Base-by-base conservation (phyloP, 768 basidiomycete species). In the Myochromella boudieri region DNA sequence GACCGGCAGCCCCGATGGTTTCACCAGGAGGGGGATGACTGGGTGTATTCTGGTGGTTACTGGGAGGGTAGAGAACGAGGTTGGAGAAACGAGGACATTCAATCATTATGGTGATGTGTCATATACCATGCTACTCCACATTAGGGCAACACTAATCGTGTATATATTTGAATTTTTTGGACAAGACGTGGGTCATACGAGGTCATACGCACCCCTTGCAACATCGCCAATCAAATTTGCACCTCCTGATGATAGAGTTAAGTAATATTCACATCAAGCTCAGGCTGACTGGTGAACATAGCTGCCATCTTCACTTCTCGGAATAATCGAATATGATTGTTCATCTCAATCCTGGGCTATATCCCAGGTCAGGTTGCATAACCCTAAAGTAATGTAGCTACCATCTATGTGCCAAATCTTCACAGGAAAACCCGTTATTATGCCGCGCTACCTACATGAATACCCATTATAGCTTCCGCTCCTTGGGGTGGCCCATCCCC, bases 1-100 rank as follows among this genome's bases (percentile, higher is more conserved):
- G 87, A 90, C 26, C 63, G 72, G 42, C 60, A 68, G 44, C 87
- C 91, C 17, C 72, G 76, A 33, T 94, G 91, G 91, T 94, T 93
- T 62, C 78, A 75, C 59, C 77, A 78, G 58, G 75, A 73, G 26
- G 75, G 72, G 20, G 84, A 85, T 34, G 84, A 87, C 50, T 93
- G 87, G 88, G 61, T 74, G 36, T 93, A 91, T 59, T 63, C 55
- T 17, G 90, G 91, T 29, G 87, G 85, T 12, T 93, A 93, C 60
- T 93, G 91, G 91, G 90, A 93, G 57, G 75, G 78, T 26, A 76
- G 86, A 54, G 71, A 73, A 42, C 72, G 68, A 37, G 76, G 80
- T 32, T 91, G 87, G 87, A 81, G 79, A 56, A 72, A 66, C 37
- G 64, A 65, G 9, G 46, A 60, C 5, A 63, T 79, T 36, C 66